Evolutionary conservation across 108 stramenopile species (phyloP), one percentile per base, ranked within the genome.

Genomic region (Skeletonema potamos): DNA sequence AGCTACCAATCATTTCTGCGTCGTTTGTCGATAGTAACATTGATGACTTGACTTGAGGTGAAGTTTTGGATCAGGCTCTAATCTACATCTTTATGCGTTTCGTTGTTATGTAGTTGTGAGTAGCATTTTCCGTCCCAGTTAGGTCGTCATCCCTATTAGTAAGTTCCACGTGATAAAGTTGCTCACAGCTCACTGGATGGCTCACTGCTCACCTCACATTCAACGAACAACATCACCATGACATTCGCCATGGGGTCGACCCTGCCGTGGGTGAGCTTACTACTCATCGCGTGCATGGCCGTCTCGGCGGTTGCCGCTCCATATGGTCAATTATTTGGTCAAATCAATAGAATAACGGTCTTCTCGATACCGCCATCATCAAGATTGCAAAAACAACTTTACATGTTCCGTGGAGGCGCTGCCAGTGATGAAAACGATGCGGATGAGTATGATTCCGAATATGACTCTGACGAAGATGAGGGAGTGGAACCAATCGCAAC

Each of bases 381-480:
- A 46, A 11, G 37, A 46, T 17, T 46, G 39, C 63, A 54, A 70
- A 22, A 46, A 18, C 24, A 60, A 54, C 27, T 60, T 27, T 51
- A 27, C 3, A 43, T 26, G 11, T 18, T 64, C 34, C 62, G 80
- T 28, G 80, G 75, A 10, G 79, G 79, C 15, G 83, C 62, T 20
- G 32, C 17, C 30, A 74, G 64, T 28, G 48, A 61, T 48, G 83
- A 88, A 4, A 66, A 73, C 34, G 77, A 87, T 24, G 64, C 71
- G 0, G 69, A 70, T 36, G 87, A 88, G 43, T 57, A 58, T 58
- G 62, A 67, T 33, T 82, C 76, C 12, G 79, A 88, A 37, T 79
- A 68, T 56, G 84, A 83, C 27, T 75, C 76, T 44, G 85, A 87
- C 34, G 76, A 80, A 28, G 87, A 89, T 18, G 87, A 88, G 30